Percentiles rank a stretch among this genome's conserved stretches.
These are phyloP conservation scores for Rhodotorula babjevae DNA, from an alignment of 768 basidiomycete species.

Conservation along the genomic window DNA sequence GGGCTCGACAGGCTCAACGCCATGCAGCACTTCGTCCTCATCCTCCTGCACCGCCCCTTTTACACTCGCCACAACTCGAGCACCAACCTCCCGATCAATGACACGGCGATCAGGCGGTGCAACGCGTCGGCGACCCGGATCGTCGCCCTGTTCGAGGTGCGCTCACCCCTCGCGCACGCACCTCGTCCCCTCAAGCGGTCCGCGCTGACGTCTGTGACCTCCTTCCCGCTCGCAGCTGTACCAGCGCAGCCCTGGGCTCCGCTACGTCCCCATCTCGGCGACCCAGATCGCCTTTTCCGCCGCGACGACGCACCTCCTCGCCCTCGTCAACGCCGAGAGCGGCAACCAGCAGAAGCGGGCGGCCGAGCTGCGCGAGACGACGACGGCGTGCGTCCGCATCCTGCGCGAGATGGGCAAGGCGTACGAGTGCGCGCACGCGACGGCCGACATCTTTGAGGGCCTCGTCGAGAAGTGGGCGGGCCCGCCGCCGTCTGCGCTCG, in stretches of 20 bases:
- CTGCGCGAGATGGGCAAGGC: conserved; percentile 57
- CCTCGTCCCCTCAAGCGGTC: too few species aligned
- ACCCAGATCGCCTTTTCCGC: conserved; percentile 60
- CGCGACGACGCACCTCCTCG: conserved; percentile 58
- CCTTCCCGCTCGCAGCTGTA: conserved; percentile 48
- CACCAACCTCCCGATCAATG: neutral
- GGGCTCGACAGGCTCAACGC: conserved; percentile 53
- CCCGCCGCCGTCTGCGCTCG: neutral
- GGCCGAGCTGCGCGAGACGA: conserved; percentile 52
- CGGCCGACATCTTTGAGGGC: conserved; percentile 53
- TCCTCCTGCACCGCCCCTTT: conserved; percentile 60
- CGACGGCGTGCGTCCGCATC: conserved; percentile 53
- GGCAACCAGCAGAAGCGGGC: conserved; percentile 50
- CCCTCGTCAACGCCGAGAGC: conserved; percentile 55
- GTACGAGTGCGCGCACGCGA: conserved; percentile 57
- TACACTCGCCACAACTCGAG: conserved; percentile 46
- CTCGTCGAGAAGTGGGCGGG: conserved; percentile 48
- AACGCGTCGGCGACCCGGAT: conserved; percentile 53
- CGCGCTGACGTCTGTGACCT: too few species aligned
- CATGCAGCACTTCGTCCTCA: conserved; percentile 59
- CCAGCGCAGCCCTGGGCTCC: conserved; percentile 56
- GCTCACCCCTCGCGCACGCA: too few species aligned
- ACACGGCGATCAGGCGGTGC: conserved; percentile 51
- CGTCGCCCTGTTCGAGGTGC: conserved; percentile 52
- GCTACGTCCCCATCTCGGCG: conserved; percentile 59